Conservation (phyloP, 805 yeast genomes). For the Saccharomycopsis vini region DNA sequence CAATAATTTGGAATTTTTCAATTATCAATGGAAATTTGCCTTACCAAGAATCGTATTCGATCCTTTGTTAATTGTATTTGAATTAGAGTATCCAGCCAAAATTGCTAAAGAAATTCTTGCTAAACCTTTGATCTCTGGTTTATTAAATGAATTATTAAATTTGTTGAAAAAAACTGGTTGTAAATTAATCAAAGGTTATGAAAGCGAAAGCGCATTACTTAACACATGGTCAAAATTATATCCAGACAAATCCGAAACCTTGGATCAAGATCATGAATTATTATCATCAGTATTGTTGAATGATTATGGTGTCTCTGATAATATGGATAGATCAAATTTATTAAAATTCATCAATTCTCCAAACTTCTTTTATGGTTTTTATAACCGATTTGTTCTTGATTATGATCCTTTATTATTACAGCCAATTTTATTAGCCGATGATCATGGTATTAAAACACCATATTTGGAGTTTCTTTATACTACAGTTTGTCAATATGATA, state of each 20-base stretch:
- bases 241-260: constrained; percentile 23
- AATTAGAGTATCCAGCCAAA: constrained; percentile 51
- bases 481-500: constrained; percentile 53
- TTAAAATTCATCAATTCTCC: constrained; percentile 41
- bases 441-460: constrained; percentile 76
- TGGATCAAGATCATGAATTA: background rate
- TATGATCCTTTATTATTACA: constrained; percentile 73
- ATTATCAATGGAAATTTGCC: constrained; percentile 81
- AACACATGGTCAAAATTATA: constrained; percentile 42
- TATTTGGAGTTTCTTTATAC: constrained; percentile 84
- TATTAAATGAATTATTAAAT: constrained; percentile 63
- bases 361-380: constrained; percentile 57
- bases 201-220: constrained; percentile 52
- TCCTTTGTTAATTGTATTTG: constrained; percentile 67
- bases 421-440: constrained; percentile 87
- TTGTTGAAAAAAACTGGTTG: constrained; percentile 73
- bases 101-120: constrained; percentile 65
- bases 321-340: constrained; percentile 19
- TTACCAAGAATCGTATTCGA: constrained; percentile 71
- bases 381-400: constrained; percentile 46
- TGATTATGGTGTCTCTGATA: background rate
- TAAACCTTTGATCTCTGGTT: constrained; percentile 76
- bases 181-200: constrained; percentile 59
- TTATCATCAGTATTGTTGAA: background rate
- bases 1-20: constrained; percentile 48